Conservation (phyloP, 139 green algal genomes). For the Eudorina sp. region DNA sequence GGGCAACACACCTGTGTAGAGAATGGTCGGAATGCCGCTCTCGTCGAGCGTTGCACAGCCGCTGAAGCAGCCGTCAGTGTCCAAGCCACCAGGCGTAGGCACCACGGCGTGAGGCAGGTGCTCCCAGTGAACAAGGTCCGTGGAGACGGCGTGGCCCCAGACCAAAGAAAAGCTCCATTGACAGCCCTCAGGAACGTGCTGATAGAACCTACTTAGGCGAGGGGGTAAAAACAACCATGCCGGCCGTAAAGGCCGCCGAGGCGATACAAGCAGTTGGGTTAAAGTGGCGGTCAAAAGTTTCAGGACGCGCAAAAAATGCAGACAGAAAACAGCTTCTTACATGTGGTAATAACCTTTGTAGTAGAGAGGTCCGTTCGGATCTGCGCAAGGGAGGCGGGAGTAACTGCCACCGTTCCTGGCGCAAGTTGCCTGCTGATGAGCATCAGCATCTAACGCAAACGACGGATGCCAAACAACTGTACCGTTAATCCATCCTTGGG, state of each 20-base stretch:
- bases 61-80: slow-evolving; percentile 77
- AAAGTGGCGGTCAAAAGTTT: too few relatives aligned
- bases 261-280: neutral
- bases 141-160: slow-evolving; percentile 77
- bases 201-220: slow-evolving; percentile 76
- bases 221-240: neutral
- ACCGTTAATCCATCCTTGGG: slow-evolving; percentile 38
- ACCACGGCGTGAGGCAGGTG: slow-evolving; percentile 76
- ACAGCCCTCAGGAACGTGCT: slow-evolving; percentile 72
- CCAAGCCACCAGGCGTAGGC: slow-evolving; percentile 66
- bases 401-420: too few relatives aligned
- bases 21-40: slow-evolving; percentile 61
- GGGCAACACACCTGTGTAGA: too few relatives aligned
- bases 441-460: too few relatives aligned
- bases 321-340: slow-evolving; percentile 28
- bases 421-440: too few relatives aligned
- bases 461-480: too few relatives aligned
- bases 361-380: slow-evolving; percentile 56
- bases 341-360: slow-evolving; percentile 76
- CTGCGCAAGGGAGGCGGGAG: neutral
- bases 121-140: slow-evolving; percentile 80
- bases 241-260: neutral
- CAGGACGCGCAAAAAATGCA: too few relatives aligned
- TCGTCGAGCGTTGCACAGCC: slow-evolving; percentile 69
- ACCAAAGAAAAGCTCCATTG: slow-evolving; percentile 82